Conservation (phyloP, 495 filamentous ascomycete genomes). For the Jackrogersella minutella region DNA sequence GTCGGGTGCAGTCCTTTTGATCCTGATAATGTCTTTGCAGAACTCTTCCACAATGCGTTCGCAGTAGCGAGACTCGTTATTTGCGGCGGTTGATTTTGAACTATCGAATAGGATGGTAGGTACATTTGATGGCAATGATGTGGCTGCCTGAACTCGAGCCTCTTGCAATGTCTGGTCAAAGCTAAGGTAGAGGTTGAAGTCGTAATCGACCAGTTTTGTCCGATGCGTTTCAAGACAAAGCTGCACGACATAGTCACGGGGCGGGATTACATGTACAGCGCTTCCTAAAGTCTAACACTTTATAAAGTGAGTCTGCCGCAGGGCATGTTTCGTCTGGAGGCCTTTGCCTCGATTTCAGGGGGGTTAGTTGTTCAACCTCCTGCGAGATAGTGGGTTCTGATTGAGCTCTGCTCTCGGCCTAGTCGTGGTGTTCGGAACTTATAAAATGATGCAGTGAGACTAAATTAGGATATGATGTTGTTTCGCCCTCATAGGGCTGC, state of each 20-base stretch:
- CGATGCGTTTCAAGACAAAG: slow-evolving; percentile 4
- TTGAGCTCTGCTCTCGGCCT: not conserved
- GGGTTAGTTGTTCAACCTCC: not conserved
- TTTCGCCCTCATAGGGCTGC: not conserved
- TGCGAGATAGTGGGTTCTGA: not conserved
- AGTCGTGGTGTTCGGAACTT: not conserved
- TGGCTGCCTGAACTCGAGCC: not conserved
- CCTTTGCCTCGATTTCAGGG: not conserved
- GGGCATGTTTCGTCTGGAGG: not conserved
- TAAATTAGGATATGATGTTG: not conserved
- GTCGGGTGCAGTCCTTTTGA: not conserved
- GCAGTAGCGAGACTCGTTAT: not conserved
- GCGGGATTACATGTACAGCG: not conserved
- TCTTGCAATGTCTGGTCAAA: not conserved
- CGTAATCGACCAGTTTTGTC: not conserved
- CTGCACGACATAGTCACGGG: not conserved
- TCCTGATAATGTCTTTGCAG: not conserved
- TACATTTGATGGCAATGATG: not conserved
- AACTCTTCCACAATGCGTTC: not conserved
- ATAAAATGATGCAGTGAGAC: not conserved
- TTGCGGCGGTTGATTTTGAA: not conserved
- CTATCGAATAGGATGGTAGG: not conserved
- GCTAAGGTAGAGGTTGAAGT: not conserved
- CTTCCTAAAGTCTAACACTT: not conserved
- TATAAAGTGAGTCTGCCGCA: not conserved